phyloP scores from a whole-genome alignment of 768 basidiomycete genomes.

The Lentinula guzmanii region DNA sequence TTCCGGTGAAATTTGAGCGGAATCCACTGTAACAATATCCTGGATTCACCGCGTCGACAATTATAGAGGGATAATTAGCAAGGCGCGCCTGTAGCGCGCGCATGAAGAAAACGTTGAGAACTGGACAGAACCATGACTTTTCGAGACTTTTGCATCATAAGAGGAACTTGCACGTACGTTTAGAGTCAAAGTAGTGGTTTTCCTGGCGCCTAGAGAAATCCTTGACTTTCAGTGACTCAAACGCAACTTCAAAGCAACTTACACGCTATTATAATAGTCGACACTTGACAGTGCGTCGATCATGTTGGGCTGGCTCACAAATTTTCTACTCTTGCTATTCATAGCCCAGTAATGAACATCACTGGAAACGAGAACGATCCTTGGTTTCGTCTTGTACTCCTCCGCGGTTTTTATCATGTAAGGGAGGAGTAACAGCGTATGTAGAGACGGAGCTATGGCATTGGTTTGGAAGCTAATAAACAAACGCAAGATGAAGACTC shows the following conservation, averaged over 20 bases:
- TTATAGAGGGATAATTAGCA: conserved; percentile 17
- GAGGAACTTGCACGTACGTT: conserved; percentile 21
- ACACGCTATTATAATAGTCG: conserved; percentile 21
- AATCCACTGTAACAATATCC: conserved; percentile 36
- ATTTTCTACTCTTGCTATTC: conserved; percentile 12
- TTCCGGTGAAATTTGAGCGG: conserved; percentile 16
- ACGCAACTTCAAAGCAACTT: neutral
- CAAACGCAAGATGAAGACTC: neutral
- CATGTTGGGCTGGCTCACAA: conserved; percentile 20
- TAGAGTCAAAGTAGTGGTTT: conserved; percentile 25
- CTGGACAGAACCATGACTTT: conserved; percentile 15
- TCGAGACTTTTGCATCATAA: neutral
- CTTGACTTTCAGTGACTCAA: neutral
- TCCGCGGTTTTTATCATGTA: conserved; percentile 30
- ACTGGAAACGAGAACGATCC: conserved; percentile 37
- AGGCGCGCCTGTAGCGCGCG: conserved; percentile 28
- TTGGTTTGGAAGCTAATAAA: conserved; percentile 41
- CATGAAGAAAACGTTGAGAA: conserved; percentile 33
- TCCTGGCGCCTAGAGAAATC: conserved; percentile 10
- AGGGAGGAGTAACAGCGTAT: conserved; percentile 37
- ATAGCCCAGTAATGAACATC: conserved; percentile 29
- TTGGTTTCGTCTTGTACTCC: conserved; percentile 22
- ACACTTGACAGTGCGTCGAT: conserved; percentile 24
- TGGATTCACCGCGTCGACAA: conserved; percentile 33
- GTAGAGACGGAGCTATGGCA: conserved; percentile 31